Evolutionary conservation across 306 rosid genomes (phyloP).

Genomic region (Dryas drummondii): DNA sequence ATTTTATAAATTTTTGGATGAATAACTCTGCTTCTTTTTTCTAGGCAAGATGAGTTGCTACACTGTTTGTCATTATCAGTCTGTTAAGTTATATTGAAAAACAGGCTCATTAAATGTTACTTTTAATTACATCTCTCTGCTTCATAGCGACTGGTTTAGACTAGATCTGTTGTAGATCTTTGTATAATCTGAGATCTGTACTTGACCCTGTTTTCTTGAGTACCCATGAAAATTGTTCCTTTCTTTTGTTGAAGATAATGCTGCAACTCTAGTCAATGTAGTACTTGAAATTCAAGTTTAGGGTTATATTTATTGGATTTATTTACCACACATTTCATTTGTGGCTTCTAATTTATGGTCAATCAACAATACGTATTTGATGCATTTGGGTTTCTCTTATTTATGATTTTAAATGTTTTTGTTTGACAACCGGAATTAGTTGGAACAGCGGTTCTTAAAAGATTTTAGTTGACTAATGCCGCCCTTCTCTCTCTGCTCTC

Average conservation of each 20-base stretch:
- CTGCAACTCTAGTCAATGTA: conserved; percentile 3
- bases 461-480: conserved; percentile 10
- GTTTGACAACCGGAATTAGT: conserved; percentile 19
- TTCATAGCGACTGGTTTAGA: neutral
- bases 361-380: neutral
- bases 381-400: neutral
- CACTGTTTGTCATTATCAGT: neutral
- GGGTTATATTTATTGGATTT: neutral
- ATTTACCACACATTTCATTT: neutral
- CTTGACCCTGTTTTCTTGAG: conserved; percentile 7
- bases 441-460: neutral
- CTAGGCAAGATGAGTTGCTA: neutral
- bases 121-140: neutral
- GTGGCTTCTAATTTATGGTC: neutral
- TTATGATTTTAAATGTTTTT: conserved; percentile 11
- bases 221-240: neutral
- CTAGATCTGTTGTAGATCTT: conserved; percentile 35
- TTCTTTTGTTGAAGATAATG: conserved; percentile 11
- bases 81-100: neutral
- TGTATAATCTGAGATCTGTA: conserved; percentile 4
- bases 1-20: neutral
- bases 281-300: conserved; percentile 1
- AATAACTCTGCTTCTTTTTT: neutral
- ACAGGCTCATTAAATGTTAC: neutral
- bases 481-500: neutral